A percentile compares a stretch with the other conserved stretches of the same genome.
Conservation (phyloP, 2,329 filamentous ascomycete genomes). For the Botrytis galanthina region DNA sequence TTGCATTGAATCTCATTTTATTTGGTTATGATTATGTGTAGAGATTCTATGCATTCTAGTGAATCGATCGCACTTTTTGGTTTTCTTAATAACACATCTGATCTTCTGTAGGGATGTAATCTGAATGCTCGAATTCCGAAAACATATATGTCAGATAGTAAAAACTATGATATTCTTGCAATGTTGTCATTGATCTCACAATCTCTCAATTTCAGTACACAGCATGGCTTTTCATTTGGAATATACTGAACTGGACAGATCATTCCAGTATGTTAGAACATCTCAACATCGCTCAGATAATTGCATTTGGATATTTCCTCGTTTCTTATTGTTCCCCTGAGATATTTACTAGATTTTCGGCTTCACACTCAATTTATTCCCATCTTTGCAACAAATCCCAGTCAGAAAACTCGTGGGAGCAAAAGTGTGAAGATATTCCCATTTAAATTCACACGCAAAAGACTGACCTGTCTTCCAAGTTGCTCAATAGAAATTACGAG, state of each 20-base stretch:
- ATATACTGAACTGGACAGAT: neutral
- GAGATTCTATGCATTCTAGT: neutral
- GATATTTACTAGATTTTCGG: neutral
- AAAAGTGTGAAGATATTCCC: neutral
- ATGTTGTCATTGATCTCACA: neutral
- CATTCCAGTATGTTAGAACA: neutral
- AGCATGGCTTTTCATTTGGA: neutral
- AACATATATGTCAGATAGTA: accelerated
- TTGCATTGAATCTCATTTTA: neutral
- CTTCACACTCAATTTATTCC: neutral
- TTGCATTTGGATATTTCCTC: neutral
- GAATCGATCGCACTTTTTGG: neutral
- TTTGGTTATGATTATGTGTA: neutral
- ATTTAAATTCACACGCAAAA: neutral
- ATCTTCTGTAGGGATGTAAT: accelerated
- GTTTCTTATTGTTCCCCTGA: accelerated
- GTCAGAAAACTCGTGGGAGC: no score
- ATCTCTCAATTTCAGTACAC: neutral
- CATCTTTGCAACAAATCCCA: neutral
- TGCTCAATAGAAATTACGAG: neutral
- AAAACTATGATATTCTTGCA: no score
- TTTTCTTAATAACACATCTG: neutral
- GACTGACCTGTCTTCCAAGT: neutral
- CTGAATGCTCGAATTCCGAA: neutral
- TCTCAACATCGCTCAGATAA: neutral